Evolutionary conservation across 192 early-diverging fungal genomes (phyloP), one percentile per base, ranked within the genome.

Genomic region (Gamsiella multidivaricata): DNA sequence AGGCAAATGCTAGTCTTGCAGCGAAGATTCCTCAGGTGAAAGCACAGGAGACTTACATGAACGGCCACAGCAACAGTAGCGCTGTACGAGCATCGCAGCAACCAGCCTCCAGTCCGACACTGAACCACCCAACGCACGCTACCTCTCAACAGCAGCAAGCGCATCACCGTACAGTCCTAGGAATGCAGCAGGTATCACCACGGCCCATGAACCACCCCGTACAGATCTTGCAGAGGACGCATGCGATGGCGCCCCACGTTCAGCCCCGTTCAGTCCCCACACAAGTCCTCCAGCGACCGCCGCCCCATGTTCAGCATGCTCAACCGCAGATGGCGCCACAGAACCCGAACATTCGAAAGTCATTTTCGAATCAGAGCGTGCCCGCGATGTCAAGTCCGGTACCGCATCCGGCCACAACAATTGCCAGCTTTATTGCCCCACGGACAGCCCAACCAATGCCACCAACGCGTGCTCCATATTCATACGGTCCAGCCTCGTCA

Each of bases 201-300:
- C 65, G 65, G 11, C 54, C 60, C 25, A 15, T 49, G 20, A 61
- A 76, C 33, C 72, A 66, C 31, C 74, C 74, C n/a, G 65, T 78
- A 23, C 74, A 78, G 54, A 78, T 78, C 61, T 34, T 78, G 52
- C 74, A 78, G 4, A 31, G 74, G 31, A 64, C 65, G 7, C 74
- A 78, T 54, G 51, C 60, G 25, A 49, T 62, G 59, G 42, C 57
- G 25, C 66, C 74, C 9, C 74, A 78, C 39, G 66, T 43, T 25
- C 74, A 78, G 28, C 51, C 63, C n/a, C 65, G 66, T 20, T 58
- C 65, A 29, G 74, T 69, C 8, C 74, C 74, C 11, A 78, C 65
- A 3, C 74, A 78, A 31, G 74, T 78, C 12, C 65, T 78, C 8
- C 74, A 78, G 54, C 74, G 74, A 23, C 74, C 74, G 18, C 49